Evolutionary conservation across 2,329 filamentous ascomycete species (phyloP), one percentile per base, ranked within the genome.

Genomic region (Aspergillus fructus): DNA sequence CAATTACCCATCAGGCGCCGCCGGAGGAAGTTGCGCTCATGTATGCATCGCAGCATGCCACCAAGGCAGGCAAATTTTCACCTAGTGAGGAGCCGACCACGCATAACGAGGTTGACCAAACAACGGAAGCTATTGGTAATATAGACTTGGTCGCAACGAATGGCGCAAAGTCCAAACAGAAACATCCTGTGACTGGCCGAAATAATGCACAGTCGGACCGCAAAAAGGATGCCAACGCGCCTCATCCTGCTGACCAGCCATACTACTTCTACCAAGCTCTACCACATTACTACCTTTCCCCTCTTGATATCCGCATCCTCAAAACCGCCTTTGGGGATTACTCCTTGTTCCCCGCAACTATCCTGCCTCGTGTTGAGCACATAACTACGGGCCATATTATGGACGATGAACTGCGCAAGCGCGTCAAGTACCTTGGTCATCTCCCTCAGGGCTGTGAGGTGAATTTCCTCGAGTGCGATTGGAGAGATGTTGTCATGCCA

Each of bases 201-300:
- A 41, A 42, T 13, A 7, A 57, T 13, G 37, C 43, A 40, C 24
- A 60, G 49, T 19, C 55, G 13, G 54, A 62, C 56, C 67, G 59
- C 47, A 56, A 58, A 50, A 71, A 67, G 49, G 70, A 65, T 51
- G 59, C 75, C 17, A 75, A 79, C 61, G 76, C 76, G 42, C 65
- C 71, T 48, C 76, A 78, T 50, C 77, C 79, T 1, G 72, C 78
- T 17, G 83, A 86, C 56, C 70, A 78, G 15, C 74, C 81, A 5
- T 96, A 93, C 65, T 91, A 89, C 74, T 97, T 96, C 71, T 97
- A 96, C 74, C 90, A 91, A 64, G 89, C 91, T 0, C 83, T 93
- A 1, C 88, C 90, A 21, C 93, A 97, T 66, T 89, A 96, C 49
- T 97, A 96, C 66, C 83, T 97, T 3, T 96, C 91, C 0, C 89